Percentiles rank a stretch among this genome's conserved stretches.
Evolutionary conservation across 2,329 filamentous ascomycete species (phyloP).

Genomic region (Trichoderma sp.): DNA sequence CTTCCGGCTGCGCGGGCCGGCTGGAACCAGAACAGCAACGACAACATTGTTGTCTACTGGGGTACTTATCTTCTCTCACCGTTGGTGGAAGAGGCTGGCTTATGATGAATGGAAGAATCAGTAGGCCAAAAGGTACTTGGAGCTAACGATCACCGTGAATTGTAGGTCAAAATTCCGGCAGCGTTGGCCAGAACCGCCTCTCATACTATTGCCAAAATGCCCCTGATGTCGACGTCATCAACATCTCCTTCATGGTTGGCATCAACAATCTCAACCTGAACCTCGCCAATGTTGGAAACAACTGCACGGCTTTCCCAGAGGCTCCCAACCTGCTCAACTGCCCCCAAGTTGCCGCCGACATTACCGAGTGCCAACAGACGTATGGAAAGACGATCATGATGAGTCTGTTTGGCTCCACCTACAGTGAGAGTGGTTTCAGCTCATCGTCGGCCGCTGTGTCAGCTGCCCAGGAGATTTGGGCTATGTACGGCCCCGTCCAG

Average conservation of each 20-base stretch:
- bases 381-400: constrained; percentile 69
- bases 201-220: constrained; percentile 57
- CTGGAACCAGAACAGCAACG: constrained; percentile 48
- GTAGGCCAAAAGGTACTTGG: too few relatives aligned
- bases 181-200: constrained; percentile 56
- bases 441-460: constrained; percentile 52
- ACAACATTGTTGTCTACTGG: constrained; percentile 69
- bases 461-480: constrained; percentile 67
- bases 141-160: background rate
- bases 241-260: constrained; percentile 62
- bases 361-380: constrained; percentile 60
- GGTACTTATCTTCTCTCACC: constrained; percentile 44
- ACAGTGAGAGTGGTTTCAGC: constrained; percentile 67
- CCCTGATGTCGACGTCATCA: constrained; percentile 21
- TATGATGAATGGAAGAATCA: background rate
- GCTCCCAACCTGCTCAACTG: constrained; percentile 57
- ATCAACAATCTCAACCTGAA: constrained; percentile 61
- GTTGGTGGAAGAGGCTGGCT: too few relatives aligned
- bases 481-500: constrained; percentile 65
- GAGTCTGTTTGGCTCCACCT: constrained; percentile 66
- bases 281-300: constrained; percentile 64
- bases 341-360: constrained; percentile 62
- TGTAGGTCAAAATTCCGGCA: constrained; percentile 61
- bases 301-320: constrained; percentile 57
- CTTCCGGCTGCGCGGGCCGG: constrained; percentile 43